phyloP scores from a whole-genome alignment of 176 grass and related monocot genomes.

The Ensete ventricosum region DNA sequence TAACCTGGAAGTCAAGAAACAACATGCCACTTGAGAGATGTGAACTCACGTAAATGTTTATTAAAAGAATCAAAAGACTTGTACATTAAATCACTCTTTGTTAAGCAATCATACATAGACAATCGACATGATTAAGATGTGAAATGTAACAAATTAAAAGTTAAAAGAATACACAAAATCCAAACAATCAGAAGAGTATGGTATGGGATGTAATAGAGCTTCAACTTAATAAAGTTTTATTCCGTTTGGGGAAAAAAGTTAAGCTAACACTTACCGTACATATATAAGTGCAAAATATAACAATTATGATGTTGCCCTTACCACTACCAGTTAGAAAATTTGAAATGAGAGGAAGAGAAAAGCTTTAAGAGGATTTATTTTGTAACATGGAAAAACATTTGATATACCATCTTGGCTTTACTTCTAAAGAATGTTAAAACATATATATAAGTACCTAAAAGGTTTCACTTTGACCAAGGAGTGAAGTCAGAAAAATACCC shows the following conservation, averaged over 20 bases:
- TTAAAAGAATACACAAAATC: background rate
- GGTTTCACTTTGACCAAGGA: background rate
- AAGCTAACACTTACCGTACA: too few relatives aligned
- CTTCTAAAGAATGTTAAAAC: background rate
- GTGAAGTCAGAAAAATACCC: background rate
- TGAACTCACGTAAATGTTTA: background rate
- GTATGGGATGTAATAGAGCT: background rate
- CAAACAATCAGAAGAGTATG: background rate
- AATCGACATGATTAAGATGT: background rate
- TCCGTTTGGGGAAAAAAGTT: too few relatives aligned
- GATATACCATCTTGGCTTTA: background rate
- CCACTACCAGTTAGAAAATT: background rate
- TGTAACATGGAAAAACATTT: background rate
- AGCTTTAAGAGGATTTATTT: background rate
- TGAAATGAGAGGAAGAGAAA: background rate
- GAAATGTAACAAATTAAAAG: background rate
- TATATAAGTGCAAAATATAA: background rate
- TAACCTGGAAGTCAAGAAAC: conserved; percentile 47
- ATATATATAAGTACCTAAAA: background rate
- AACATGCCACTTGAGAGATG: background rate
- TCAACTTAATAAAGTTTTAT: too few relatives aligned
- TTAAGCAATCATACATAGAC: background rate
- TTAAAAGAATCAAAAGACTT: background rate
- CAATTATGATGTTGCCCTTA: background rate
- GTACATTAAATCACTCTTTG: background rate